These are phyloP conservation scores for Scolecobasidium constrictum DNA, from an alignment of 2,329 filamentous ascomycete species.

Conservation along the genomic window DNA sequence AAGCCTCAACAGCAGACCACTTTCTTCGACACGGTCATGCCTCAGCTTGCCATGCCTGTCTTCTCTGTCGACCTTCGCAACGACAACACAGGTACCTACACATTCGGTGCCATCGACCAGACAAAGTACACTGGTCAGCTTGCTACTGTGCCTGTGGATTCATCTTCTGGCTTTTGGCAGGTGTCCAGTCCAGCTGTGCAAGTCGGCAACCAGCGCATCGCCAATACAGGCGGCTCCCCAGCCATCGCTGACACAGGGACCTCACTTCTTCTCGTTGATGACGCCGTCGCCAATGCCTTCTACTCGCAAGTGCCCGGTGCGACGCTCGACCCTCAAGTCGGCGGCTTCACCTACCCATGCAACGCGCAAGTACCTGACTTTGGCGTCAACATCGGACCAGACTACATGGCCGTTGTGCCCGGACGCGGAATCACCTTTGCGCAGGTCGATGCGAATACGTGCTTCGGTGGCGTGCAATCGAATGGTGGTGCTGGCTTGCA, in stretches of 20 bases:
- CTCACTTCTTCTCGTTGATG: constrained; percentile 50
- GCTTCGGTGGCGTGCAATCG: constrained; percentile 59
- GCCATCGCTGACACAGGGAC: constrained; percentile 46
- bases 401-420: constrained; percentile 45
- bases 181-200: constrained; percentile 47
- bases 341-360: constrained; percentile 36
- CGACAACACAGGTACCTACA: constrained; percentile 52
- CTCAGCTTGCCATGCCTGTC: constrained; percentile 50
- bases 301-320: constrained; percentile 31
- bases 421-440: constrained; percentile 33
- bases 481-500: constrained; percentile 41
- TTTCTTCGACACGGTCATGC: constrained; percentile 61
- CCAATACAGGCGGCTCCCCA: constrained; percentile 37
- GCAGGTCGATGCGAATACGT: constrained; percentile 35
- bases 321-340: constrained; percentile 23
- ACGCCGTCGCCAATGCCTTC: constrained; percentile 37
- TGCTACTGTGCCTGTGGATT: constrained; percentile 51
- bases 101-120: constrained; percentile 61
- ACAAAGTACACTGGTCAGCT: constrained; percentile 53
- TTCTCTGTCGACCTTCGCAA: constrained; percentile 61
- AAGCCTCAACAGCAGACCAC: constrained; percentile 53
- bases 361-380: constrained; percentile 30
- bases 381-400: constrained; percentile 44
- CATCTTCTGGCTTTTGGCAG: constrained; percentile 57
- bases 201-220: constrained; percentile 43